Evolutionary conservation across 192 early-diverging fungal genomes (phyloP).

Genomic region (Coemansia sp.): DNA sequence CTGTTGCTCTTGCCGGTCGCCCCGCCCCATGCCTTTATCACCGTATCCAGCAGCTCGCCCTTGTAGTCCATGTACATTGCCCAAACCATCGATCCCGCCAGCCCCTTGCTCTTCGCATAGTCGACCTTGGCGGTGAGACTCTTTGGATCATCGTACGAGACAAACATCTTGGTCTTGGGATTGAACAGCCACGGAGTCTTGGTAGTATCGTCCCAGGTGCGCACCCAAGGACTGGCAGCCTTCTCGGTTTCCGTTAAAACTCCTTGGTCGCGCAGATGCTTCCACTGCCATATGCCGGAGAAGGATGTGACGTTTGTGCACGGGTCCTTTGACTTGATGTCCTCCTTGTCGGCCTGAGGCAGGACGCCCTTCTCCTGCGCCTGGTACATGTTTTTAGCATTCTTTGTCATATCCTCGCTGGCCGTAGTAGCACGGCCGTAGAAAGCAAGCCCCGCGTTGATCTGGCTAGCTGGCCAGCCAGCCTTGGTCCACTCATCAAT

Average conservation of each 20-base stretch:
- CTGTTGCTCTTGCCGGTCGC: neutral
- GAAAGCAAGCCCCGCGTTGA: constrained; percentile 64
- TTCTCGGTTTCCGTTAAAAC: constrained; percentile 17
- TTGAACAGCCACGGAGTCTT: constrained; percentile 76
- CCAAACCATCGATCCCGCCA: constrained; percentile 74
- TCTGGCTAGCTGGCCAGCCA: constrained; percentile 61
- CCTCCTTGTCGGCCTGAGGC: constrained; percentile 56
- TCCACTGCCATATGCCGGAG: constrained; percentile 65
- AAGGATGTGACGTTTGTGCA: constrained; percentile 44
- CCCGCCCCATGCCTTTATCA: neutral
- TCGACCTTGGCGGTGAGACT: constrained; percentile 61
- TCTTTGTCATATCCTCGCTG: constrained; percentile 31
- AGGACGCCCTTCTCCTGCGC: constrained; percentile 10
- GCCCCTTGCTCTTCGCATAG: constrained; percentile 57
- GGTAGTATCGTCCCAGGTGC: constrained; percentile 60
- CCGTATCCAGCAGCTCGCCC: constrained; percentile 55
- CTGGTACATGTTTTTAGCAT: constrained; percentile 35
- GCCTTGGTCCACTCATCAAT: constrained; percentile 60
- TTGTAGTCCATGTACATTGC: constrained; percentile 63
- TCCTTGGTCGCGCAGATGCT: constrained; percentile 59
- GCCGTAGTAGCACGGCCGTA: constrained; percentile 59
- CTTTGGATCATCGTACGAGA: constrained; percentile 71
- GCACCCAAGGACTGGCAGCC: constrained; percentile 57
- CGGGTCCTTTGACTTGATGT: constrained; percentile 57
- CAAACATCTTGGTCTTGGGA: constrained; percentile 55